Evolutionary conservation across 2,329 filamentous ascomycete genomes (phyloP).

Genomic region (Monosporascus sp.): DNA sequence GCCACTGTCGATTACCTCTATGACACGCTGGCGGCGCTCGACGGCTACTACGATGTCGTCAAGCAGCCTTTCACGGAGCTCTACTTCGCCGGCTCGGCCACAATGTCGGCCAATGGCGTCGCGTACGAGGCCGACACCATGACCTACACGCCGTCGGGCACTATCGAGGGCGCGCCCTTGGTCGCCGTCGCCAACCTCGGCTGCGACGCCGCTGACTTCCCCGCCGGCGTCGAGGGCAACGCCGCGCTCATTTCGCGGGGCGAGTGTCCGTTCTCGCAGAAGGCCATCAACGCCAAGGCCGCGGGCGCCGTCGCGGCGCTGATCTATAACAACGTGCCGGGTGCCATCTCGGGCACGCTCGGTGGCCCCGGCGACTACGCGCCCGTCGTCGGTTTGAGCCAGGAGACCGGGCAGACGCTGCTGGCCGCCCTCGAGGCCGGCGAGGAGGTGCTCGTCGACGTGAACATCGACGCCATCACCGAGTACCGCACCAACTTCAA

Average conservation of each 20-base stretch:
- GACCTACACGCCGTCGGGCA: conserved; percentile 47
- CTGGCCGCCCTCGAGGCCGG: conserved; percentile 23
- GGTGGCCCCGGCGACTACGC: conserved; percentile 39
- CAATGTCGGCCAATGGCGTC: conserved; percentile 25
- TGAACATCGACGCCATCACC: conserved; percentile 12
- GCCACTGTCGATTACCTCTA: conserved; percentile 40
- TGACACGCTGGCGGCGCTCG: conserved; percentile 30
- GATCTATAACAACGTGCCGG: conserved; percentile 51
- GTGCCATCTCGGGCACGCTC: conserved; percentile 44
- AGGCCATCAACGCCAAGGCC: conserved; percentile 45
- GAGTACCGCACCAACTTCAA: conserved; percentile 37
- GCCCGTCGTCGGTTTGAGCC: conserved; percentile 41
- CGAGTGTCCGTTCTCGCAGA: conserved; percentile 49
- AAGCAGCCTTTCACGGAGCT: conserved; percentile 40
- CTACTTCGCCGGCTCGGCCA: conserved; percentile 27
- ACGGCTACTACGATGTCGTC: conserved; percentile 34
- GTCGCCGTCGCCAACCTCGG: conserved; percentile 46
- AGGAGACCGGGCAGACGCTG: conserved; percentile 28
- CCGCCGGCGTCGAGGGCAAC: conserved; percentile 43
- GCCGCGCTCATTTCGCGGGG: conserved; percentile 55
- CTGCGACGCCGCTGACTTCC: conserved; percentile 48
- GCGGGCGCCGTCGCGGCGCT: conserved; percentile 50
- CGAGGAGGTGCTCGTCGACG: conserved; percentile 8
- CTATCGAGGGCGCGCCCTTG: conserved; percentile 31
- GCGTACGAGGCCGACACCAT: conserved; percentile 24